A percentile compares a stretch with the other conserved stretches of the same genome.
These are phyloP conservation scores for Camellia oleifera DNA, from an alignment of 179 eudicot species.

Conservation along the genomic window DNA sequence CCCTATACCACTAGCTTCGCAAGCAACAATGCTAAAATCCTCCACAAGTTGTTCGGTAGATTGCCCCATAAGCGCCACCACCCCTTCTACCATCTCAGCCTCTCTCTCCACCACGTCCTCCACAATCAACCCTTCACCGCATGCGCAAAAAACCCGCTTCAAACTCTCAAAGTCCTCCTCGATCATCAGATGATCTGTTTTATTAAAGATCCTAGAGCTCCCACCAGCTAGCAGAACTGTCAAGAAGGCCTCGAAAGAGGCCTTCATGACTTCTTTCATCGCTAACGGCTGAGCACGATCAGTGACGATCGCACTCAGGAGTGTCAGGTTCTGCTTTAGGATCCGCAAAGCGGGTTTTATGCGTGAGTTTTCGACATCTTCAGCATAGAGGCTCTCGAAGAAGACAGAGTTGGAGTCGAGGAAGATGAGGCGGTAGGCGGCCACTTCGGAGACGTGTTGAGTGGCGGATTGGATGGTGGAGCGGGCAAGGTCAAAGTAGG, in stretches of 20 bases:
- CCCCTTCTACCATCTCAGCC: slow-evolving; percentile 78
- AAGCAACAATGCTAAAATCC: slow-evolving; percentile 62
- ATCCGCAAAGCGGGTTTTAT: slow-evolving; percentile 54
- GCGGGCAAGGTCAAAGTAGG: slow-evolving; percentile 66
- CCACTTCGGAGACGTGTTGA: slow-evolving; percentile 73
- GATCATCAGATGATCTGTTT: slow-evolving; percentile 59
- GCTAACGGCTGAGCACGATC: slow-evolving; percentile 77
- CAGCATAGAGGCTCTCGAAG: slow-evolving; percentile 60
- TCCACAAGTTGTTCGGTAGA: slow-evolving; percentile 77
- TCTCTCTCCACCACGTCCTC: slow-evolving; percentile 76
- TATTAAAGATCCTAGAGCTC: slow-evolving; percentile 45
- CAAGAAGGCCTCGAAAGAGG: slow-evolving; percentile 76
- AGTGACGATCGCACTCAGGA: slow-evolving; percentile 62
- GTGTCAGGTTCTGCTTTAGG: slow-evolving; percentile 75
- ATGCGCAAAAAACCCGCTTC: slow-evolving; percentile 59
- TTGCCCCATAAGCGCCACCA: slow-evolving; percentile 73
- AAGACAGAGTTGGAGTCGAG: slow-evolving; percentile 65
- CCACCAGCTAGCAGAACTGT: slow-evolving; percentile 94
- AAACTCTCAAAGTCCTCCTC: slow-evolving; percentile 69
- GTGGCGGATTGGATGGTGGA: slow-evolving; percentile 53
- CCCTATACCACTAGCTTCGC: slow-evolving; percentile 71
- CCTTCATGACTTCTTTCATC: slow-evolving; percentile 81
- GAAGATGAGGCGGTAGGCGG: slow-evolving; percentile 82
- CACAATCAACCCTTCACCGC: slow-evolving; percentile 54
- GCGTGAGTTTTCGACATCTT: slow-evolving; percentile 53